Base-by-base conservation (phyloP, 192 early-diverging fungal genomes). In the Umbelopsis isabellina region DNA sequence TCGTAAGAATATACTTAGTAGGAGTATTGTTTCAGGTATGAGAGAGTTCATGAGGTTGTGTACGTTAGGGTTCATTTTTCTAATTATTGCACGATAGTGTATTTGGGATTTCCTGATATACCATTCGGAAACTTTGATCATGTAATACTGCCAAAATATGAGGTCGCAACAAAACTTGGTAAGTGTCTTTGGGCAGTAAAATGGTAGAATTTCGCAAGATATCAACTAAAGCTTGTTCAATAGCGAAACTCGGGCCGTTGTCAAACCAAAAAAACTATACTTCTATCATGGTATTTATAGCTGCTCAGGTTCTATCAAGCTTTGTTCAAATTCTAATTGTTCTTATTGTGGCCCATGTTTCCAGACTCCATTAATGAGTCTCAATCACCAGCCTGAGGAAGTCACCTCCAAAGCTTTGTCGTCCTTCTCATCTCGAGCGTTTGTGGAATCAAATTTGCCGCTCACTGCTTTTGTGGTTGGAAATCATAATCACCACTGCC, bases 81-180 rank as follows among this genome's bases (percentile, higher is more conserved):
- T 64, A 25, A 50, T 35, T n/a, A 20, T 3, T 18, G 12, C 15
- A 20, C 7, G 9, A n/a, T 13, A 77, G 75, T 77, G 10, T 77
- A 67, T 25, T 55, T 77, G 49, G 75, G 75, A 1, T 68, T 69
- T 55, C 70, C 75, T 9, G 53, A 48, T 52, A 65, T 77, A 25
- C 75, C 75, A 23, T 77, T 77, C 37, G 67, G 72, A n/a, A 64
- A 69, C 44, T 77, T 77, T 69, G 75, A 77, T 25, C 75, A 77
- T 47, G 75, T 77, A 0, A 64, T 77, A 15, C 27, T 77, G 9
- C 65, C 70, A 61, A 77, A 77, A 49, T 61, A 77, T 48, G 71
- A 72, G 53, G 75, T 71, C 23, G 72, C 72, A 52, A 50, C 50
- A 46, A 77, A 77, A 72, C 65, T 77, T 67, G 75, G 69, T 69